Base-by-base conservation (phyloP, 2,329 filamentous ascomycete species). In the Phaeosphaeria sp. region DNA sequence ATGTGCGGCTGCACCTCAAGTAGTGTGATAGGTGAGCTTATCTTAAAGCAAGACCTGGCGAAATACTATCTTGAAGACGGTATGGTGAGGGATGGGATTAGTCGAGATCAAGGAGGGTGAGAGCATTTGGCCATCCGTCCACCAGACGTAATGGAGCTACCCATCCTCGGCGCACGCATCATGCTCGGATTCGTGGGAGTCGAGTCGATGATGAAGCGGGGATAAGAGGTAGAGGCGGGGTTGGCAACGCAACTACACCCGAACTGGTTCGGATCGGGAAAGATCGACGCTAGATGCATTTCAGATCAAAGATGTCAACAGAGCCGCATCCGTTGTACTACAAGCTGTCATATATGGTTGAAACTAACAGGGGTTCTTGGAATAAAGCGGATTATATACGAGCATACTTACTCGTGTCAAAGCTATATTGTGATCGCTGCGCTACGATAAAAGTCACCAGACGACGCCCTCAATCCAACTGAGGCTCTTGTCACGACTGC, bases 201-300 rank as follows among this genome's bases (percentile, higher is more conserved):
- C 70, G 67, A 74, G 65, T 72, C 67, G 70, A 56, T 67, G 52
- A 55, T 64, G 52, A 58, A 66, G 72, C 66, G 68, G 73, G 71
- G 66, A 68, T 56, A 53, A 60, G 54, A 54, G 53, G 30, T 49
- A 46, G 46, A 55, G 58, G 68, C 62, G 67, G 68, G 67, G 67
- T 63, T 66, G 50, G 52, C 18, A 49, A 56, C 25, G 52, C 18
- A 49, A 56, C 25, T 25, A 42, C 52, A 54, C 36, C 56, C 50
- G 36, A 54, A 44, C 54, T 30, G 52, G 52, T 51, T 46, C 13
- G 57, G 67, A 55, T 42, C 15, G 59, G 59, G 53, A 48, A 55
- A 27, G 64, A n/a, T n/a, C n/a, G n/a, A n/a, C n/a, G n/a, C n/a
- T n/a, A n/a, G n/a, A 65, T 67, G 55, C 48, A 21, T 6, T 54